A percentile compares a stretch with the other conserved stretches of the same genome.
phyloP scores from a whole-genome alignment of 2,329 filamentous ascomycete species.

The Metarhizium humberi region DNA sequence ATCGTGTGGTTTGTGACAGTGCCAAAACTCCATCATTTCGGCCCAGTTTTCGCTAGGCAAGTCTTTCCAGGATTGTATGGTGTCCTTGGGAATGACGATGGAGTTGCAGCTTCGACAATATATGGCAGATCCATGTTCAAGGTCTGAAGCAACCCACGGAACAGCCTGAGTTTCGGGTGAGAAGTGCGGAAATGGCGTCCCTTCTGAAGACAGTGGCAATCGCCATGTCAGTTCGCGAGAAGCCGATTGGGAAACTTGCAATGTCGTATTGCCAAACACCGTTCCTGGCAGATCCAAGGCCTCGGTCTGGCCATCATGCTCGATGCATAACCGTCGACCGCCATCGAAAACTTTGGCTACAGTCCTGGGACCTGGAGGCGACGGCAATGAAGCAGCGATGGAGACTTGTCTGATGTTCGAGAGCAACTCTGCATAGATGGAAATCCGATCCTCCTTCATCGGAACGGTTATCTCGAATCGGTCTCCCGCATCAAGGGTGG shows the following conservation, averaged over 20 bases:
- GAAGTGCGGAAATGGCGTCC: constrained; percentile 15
- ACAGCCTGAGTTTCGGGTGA: constrained; percentile 28
- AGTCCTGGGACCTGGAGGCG: constrained; percentile 32
- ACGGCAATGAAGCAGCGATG: constrained; percentile 41
- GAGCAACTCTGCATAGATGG: constrained; percentile 56
- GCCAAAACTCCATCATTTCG: constrained; percentile 99
- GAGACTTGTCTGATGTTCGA: constrained; percentile 57
- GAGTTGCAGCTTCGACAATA: constrained; percentile 30
- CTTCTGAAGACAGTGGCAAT: constrained; percentile 30
- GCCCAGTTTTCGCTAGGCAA: constrained; percentile 96
- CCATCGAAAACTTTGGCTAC: constrained; percentile 33
- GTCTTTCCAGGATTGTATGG: constrained; percentile 67
- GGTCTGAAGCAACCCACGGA: constrained; percentile 47
- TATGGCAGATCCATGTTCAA: constrained; percentile 32
- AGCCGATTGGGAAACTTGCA: constrained; percentile 27
- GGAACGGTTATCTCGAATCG: background rate
- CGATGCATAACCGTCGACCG: constrained; percentile 35
- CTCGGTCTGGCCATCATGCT: constrained; percentile 31
- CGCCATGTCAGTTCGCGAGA: constrained; percentile 41
- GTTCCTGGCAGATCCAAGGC: constrained; percentile 33
- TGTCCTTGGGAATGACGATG: constrained; percentile 26
- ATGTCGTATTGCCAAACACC: constrained; percentile 21
- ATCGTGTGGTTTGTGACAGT: constrained; percentile 85
- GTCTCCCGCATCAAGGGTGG: background rate
- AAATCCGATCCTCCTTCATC: constrained; percentile 10